A percentile compares a stretch with the other conserved stretches of the same genome.
These are phyloP conservation scores for Trypethelium eluteriae DNA, from an alignment of 495 filamentous ascomycete genomes.

Conservation along the genomic window DNA sequence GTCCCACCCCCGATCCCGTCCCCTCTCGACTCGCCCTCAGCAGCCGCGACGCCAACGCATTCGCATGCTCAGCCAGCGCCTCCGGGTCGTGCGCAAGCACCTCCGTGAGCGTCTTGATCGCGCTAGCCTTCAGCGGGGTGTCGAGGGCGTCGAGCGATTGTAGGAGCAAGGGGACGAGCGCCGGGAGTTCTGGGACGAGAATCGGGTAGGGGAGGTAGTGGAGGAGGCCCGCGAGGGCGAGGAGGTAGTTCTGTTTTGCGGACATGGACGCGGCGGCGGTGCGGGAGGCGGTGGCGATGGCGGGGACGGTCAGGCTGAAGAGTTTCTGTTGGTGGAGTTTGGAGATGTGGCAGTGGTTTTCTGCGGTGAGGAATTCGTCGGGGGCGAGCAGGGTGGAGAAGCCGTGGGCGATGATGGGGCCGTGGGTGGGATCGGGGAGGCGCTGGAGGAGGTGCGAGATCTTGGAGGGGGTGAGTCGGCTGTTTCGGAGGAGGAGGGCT, in stretches of 20 bases:
- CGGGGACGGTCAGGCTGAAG: constrained; percentile 55
- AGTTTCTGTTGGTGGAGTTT: constrained; percentile 58
- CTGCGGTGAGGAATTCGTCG: constrained; percentile 56
- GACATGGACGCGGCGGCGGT: constrained; percentile 34
- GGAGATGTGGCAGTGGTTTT: constrained; percentile 57
- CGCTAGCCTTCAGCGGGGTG: constrained; percentile 52
- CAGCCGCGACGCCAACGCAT: constrained; percentile 52
- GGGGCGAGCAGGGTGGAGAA: constrained; percentile 56
- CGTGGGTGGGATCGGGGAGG: constrained; percentile 42
- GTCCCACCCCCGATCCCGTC: background rate
- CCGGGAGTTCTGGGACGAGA: constrained; percentile 52
- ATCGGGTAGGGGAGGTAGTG: constrained; percentile 52
- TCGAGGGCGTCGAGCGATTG: constrained; percentile 56
- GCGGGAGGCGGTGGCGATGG: constrained; percentile 50
- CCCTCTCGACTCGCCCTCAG: constrained; percentile 41
- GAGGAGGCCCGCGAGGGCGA: constrained; percentile 59
- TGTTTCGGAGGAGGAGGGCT: constrained; percentile 31
- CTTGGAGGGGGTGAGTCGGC: constrained; percentile 40
- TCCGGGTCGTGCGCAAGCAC: constrained; percentile 53
- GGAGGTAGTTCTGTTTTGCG: constrained; percentile 54
- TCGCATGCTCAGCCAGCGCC: constrained; percentile 50
- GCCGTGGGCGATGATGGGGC: constrained; percentile 44
- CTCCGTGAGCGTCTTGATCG: constrained; percentile 53
- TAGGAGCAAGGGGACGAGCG: constrained; percentile 58
- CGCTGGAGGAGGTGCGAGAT: constrained; percentile 47